Evolutionary conservation across 768 basidiomycete species (phyloP).

Genomic region (Tricholoma matsutake): DNA sequence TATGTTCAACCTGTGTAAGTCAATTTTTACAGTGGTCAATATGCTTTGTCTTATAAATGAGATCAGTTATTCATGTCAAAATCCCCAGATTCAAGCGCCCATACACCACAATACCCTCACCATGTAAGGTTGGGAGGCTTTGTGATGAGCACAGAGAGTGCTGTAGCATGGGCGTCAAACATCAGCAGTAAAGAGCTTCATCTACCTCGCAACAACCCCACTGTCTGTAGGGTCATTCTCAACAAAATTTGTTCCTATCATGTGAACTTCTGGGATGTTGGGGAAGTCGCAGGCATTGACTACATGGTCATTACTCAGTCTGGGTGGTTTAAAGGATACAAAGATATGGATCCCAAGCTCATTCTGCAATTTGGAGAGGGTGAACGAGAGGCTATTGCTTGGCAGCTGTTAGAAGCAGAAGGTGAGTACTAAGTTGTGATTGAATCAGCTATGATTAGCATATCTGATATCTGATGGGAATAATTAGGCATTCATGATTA

Average conservation of each 20-base stretch:
- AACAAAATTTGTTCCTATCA: neutral
- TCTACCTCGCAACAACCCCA: neutral
- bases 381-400: neutral
- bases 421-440: too few species aligned
- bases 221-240: neutral
- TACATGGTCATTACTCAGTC: neutral
- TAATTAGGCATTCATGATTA: too few species aligned
- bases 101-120: neutral
- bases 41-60: too few species aligned
- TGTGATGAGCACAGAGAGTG: neutral
- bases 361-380: neutral
- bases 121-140: neutral
- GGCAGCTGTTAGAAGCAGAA: neutral
- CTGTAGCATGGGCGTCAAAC: neutral
- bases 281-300: neutral
- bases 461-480: too few species aligned
- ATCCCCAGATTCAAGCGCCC: too few species aligned
- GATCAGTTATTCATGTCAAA: too few species aligned
- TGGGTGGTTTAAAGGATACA: neutral
- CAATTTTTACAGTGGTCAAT: too few species aligned
- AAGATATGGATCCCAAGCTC: neutral
- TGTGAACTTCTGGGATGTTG: neutral
- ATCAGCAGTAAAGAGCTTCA: neutral
- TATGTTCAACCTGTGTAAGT: too few species aligned
- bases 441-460: too few species aligned